Evolutionary conservation across 495 filamentous ascomycete genomes (phyloP).

Genomic region (Haplographium delicatum): DNA sequence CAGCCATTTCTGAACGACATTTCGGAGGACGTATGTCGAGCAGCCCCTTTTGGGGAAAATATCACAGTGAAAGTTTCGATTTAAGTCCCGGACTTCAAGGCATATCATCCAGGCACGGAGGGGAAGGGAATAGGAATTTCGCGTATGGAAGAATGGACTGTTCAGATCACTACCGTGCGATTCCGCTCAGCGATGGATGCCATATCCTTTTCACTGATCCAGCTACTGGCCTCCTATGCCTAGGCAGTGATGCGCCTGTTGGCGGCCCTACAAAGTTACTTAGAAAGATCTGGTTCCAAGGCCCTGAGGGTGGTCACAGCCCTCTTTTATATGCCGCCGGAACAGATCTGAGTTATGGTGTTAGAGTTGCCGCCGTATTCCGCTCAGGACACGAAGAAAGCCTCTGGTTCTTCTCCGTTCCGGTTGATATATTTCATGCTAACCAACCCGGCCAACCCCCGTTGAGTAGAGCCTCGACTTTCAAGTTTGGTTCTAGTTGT

Average conservation of each 20-base stretch:
- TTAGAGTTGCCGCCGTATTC: slow-evolving; percentile 58
- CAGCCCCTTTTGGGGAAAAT: slow-evolving; percentile 19
- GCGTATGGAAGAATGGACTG: slow-evolving; percentile 15
- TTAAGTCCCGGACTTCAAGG: not conserved
- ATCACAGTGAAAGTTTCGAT: not conserved
- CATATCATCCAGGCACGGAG: not conserved
- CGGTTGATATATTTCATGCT: slow-evolving; percentile 52
- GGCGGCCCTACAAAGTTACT: slow-evolving; percentile 32
- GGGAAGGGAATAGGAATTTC: not conserved
- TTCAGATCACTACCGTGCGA: slow-evolving; percentile 60
- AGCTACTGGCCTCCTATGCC: slow-evolving; percentile 49
- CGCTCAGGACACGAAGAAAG: slow-evolving; percentile 30
- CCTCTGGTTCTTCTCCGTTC: slow-evolving; percentile 59
- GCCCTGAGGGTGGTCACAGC: slow-evolving; percentile 26
- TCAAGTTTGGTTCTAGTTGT: not conserved
- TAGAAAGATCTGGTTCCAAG: slow-evolving; percentile 41
- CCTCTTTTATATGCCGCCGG: slow-evolving; percentile 53
- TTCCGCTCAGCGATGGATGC: slow-evolving; percentile 64
- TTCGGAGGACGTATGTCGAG: slow-evolving; percentile 22
- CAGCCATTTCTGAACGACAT: slow-evolving; percentile 17
- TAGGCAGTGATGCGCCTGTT: slow-evolving; percentile 62
- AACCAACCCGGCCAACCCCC: not conserved
- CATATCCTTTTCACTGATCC: slow-evolving; percentile 70
- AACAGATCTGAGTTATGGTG: slow-evolving; percentile 55
- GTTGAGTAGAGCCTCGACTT: not conserved